phyloP scores from a whole-genome alignment of 768 basidiomycete genomes.

The Russula sp. region DNA sequence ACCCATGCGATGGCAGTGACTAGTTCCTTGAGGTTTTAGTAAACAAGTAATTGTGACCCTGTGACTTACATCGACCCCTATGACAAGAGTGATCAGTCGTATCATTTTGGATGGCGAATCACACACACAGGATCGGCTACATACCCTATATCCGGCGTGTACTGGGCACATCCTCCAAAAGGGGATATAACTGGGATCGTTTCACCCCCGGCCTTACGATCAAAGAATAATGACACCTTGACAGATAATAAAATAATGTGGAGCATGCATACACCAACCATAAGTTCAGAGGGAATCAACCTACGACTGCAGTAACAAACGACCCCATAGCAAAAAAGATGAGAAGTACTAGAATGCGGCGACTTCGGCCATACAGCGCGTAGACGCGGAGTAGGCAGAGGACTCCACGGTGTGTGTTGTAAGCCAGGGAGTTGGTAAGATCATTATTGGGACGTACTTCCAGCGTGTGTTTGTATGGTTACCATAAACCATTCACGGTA shows the following conservation, averaged over 20 bases:
- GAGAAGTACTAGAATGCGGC: conserved; percentile 6
- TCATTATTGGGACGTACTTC: background rate
- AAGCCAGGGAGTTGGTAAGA: background rate
- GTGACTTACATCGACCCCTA: conserved; percentile 15
- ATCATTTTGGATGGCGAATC: background rate
- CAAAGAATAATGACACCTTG: background rate
- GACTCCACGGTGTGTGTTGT: background rate
- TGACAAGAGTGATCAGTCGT: background rate
- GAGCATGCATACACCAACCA: background rate
- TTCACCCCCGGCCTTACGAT: background rate
- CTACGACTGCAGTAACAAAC: background rate
- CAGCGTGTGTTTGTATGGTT: background rate
- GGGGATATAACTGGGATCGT: conserved; percentile 1
- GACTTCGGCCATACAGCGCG: conserved; percentile 15
- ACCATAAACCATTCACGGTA: conserved; percentile 10
- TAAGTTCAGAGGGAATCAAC: background rate
- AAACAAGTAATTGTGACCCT: background rate
- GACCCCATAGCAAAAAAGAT: background rate
- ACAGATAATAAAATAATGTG: background rate
- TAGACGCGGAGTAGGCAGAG: conserved; percentile 16
- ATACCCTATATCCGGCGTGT: conserved; percentile 11
- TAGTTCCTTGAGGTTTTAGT: background rate
- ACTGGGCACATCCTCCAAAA: conserved; percentile 13
- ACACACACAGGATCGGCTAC: background rate
- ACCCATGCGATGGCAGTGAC: conserved; percentile 16